Evolutionary conservation across 73 alveolate species (phyloP).

Genomic region (Tetrahymena malaccensis): DNA sequence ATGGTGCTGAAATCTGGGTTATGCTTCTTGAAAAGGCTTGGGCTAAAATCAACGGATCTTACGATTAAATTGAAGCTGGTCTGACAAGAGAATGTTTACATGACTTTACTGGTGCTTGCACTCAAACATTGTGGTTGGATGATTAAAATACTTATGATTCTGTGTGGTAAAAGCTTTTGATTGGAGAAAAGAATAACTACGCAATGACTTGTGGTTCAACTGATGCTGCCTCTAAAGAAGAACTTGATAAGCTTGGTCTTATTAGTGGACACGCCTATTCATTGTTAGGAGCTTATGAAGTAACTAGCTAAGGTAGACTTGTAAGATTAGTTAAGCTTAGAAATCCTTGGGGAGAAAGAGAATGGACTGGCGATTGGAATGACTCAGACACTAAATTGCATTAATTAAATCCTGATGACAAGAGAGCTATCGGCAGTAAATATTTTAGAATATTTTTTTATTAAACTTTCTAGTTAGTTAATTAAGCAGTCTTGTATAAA

Average conservation of each 20-base stretch:
- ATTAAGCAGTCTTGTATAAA: too few species aligned
- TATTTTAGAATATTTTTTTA: not conserved
- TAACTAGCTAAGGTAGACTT: not conserved
- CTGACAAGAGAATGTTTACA: constrained; percentile 71
- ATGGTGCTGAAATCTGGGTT: constrained; percentile 86
- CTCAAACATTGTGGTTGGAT: constrained; percentile 61
- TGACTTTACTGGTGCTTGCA: constrained; percentile 90
- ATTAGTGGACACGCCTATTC: constrained; percentile 87
- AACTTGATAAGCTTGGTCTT: constrained; percentile 28
- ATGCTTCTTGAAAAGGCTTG: constrained; percentile 86
- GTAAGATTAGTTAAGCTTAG: constrained; percentile 82
- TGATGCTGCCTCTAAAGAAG: not conserved
- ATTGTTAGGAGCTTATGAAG: constrained; percentile 26
- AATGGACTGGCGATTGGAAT: constrained; percentile 58
- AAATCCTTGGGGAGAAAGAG: constrained; percentile 90
- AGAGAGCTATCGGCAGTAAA: not conserved
- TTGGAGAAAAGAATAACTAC: constrained; percentile 65
- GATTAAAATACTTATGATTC: constrained; percentile 27
- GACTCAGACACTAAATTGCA: not conserved
- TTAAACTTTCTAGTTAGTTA: not conserved
- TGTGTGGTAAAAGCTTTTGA: constrained; percentile 58
- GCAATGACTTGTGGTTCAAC: constrained; percentile 33
- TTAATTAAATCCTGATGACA: not conserved
- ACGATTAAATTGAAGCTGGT: constrained; percentile 76
- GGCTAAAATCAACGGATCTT: constrained; percentile 86